Base-by-base conservation (phyloP, 106 monocot species). In the Phalaenopsis aphrodite region DNA sequence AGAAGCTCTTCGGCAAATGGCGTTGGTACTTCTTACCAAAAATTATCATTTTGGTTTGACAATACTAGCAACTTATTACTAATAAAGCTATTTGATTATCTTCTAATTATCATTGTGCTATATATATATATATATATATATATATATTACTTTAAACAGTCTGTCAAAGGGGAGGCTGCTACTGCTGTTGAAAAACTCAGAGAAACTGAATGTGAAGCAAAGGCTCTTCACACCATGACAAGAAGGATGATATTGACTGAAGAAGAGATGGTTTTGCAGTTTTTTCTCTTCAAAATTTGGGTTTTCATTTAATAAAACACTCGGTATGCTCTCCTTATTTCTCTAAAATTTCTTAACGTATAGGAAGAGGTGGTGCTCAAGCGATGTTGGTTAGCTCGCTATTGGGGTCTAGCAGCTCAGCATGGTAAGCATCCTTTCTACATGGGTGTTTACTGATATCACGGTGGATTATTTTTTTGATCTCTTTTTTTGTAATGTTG, bases 361-460 rank as follows among this genome's bases (percentile, higher is more conserved):
- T 78, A 98, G 97, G 97, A 98, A 79, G 97, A 98, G 85, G 92
- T 98, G 77, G 92, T 94, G 67, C 88, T 98, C 48, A 98, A 94
- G 81, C 86, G 97, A 78, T 98, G 97, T 80, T 98, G 97, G 97
- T 94, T 98, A 82, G 92, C 97, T 79, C 92, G 94, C 17, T 92
- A 98, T 48, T 98, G 97, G 97, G 94, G 94, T 55, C 87, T 98
- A 80, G 97, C 97, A 67, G 85, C 89, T 82, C 84, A 79, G 55
- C 80, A 87, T 85, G 94, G 97, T 98, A 92, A 87, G 66, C 17
- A 46, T 24, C 36, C 8, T 72, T 55, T 72, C 6, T 72, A 47
- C 36, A 77, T 55, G 7, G 48, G 56, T 18, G 39, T 9, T 69
- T 61, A 12, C 38, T 8, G 39, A 69, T 69, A 38, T 69, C 30